These are phyloP conservation scores for Acorus calamus DNA, from an alignment of 106 monocot species.

Conservation along the genomic window DNA sequence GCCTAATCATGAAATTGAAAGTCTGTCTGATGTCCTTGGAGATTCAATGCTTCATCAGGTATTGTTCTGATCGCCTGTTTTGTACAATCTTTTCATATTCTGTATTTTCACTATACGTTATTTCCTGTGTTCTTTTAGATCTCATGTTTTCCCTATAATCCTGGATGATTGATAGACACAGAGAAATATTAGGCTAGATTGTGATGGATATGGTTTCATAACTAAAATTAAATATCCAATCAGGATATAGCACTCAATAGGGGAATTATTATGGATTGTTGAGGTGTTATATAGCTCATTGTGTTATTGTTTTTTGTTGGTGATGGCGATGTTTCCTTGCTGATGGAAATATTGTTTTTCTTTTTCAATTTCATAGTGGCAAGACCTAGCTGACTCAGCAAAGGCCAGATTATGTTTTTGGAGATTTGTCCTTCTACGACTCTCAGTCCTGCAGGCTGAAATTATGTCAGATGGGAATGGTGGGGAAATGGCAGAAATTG, in stretches of 20 bases:
- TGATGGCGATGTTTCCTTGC: neutral
- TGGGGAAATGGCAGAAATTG: conserved; percentile 68
- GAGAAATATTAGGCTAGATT: too few species aligned
- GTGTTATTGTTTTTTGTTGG: neutral
- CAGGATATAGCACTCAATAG: too few species aligned
- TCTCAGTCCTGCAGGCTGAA: conserved; percentile 60
- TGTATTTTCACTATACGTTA: neutral
- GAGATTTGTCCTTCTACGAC: conserved; percentile 77
- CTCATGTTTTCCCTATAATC: too few species aligned
- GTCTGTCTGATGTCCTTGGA: conserved; percentile 60
- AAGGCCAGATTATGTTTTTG: conserved; percentile 69
- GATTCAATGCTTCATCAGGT: conserved; percentile 91
- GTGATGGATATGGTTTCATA: too few species aligned
- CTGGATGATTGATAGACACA: too few species aligned
- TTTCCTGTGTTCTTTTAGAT: too few species aligned
- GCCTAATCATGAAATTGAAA: conserved; percentile 48
- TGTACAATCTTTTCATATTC: neutral
- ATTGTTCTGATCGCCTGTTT: neutral
- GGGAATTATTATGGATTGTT: too few species aligned
- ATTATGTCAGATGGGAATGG: conserved; percentile 42
- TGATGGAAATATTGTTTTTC: too few species aligned
- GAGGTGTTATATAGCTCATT: neutral
- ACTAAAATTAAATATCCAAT: too few species aligned
- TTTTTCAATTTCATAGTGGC: conserved; percentile 43
- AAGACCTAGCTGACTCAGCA: conserved; percentile 57